Evolutionary conservation across 352 stramenopile species (phyloP).

Genomic region (Pythium periplocum): DNA sequence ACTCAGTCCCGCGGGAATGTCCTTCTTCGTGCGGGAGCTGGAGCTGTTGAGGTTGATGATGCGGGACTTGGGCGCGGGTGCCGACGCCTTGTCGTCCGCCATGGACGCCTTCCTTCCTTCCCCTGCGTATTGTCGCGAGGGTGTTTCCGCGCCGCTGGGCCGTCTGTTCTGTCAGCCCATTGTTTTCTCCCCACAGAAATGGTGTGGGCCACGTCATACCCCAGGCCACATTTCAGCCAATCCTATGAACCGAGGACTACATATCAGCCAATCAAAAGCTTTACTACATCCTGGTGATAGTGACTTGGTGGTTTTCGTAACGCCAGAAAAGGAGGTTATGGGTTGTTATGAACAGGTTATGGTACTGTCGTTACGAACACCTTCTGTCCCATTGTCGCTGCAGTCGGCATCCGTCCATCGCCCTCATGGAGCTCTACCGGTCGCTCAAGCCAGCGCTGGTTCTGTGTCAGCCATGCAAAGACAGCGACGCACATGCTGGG

Average conservation of each 20-base stretch:
- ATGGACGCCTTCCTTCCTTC: conserved; percentile 3
- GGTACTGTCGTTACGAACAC: conserved; percentile 17
- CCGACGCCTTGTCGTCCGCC: conserved; percentile 7
- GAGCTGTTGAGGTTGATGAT: conserved; percentile 34
- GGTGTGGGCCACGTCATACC: conserved; percentile 3
- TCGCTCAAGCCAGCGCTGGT: conserved; percentile 51
- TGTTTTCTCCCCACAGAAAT: not conserved
- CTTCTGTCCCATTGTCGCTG: not conserved
- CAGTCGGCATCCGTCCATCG: not conserved
- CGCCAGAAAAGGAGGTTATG: too few species aligned
- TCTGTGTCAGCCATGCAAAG: conserved; percentile 47
- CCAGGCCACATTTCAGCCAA: too few species aligned
- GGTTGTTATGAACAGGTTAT: not conserved
- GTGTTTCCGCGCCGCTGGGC: conserved; percentile 11
- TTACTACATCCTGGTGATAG: too few species aligned
- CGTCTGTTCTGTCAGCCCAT: not conserved
- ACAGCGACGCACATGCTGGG: conserved; percentile 22
- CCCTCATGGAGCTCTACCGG: conserved; percentile 33
- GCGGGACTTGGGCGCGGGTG: conserved; percentile 23
- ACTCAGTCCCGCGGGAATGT: conserved; percentile 16
- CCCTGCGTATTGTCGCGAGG: not conserved
- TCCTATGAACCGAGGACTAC: not conserved
- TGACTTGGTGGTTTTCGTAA: too few species aligned
- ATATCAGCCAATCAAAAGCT: conserved; percentile 8
- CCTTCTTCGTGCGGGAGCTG: conserved; percentile 21